Evolutionary conservation across 352 stramenopile genomes (phyloP), one percentile per base, ranked within the genome.

Genomic region (Globisporangium orthogonon): DNA sequence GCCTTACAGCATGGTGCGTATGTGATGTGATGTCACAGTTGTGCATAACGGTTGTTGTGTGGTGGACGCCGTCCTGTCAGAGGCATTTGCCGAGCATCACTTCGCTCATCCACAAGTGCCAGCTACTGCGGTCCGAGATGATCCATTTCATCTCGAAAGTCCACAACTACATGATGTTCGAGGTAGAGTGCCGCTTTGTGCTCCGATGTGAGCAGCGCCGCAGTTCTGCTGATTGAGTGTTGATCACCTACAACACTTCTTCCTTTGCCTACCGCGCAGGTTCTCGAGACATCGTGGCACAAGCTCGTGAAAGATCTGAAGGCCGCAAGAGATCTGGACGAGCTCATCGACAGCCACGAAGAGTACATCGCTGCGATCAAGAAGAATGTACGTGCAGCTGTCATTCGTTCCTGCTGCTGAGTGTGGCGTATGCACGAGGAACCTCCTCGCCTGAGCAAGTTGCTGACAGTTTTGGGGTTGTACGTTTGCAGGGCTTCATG

Each of bases 101-200:
- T 43, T 63, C 62, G 54, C 65, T 97, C 18, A 77, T 99, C 30
- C 90, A 98, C 70, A 87, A 85, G 39, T 97, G 96, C 61, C 94
- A 98, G 56, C 81, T 99, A 15, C 83, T 97, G 50, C 87, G 97
- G 33, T 97, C 97, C 28, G 87, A 98, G 48, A 99, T 99, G 97
- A 95, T 98, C 56, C 95, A 99, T 67, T 98, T 99, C 67, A 95
- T 93, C 28, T 92, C 90, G 43, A 99, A 98, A 59, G 81, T 99
- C 28, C 92, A 98, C 66, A 98, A 95, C 64, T 99, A 99, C 68
- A 91, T 99, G 66, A 98, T 99, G 95, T 99, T 99, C 73, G 96
- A 99, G 83, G 76, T 87, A 47, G 40, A 50, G 28, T 55, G 33
- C 10, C 33, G 4, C 33, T 15, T 13, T 11, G 17, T 31, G 17